Base-by-base conservation (phyloP, 2,329 filamentous ascomycete species). In the Calonectria ilicicola region DNA sequence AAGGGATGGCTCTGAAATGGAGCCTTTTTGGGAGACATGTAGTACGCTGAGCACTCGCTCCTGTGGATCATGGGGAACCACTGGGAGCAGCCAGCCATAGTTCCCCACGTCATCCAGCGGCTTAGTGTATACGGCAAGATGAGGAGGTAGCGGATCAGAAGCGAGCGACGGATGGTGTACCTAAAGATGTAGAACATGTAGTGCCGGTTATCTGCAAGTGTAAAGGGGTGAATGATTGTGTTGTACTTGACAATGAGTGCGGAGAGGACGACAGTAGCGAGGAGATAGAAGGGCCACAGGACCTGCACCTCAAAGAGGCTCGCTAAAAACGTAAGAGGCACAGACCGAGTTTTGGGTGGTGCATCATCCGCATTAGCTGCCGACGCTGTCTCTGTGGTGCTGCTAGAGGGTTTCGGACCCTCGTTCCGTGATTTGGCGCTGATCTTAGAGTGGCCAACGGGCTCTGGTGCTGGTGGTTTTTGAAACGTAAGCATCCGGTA, bases 101-200 rank as follows among this genome's bases (percentile, higher is more conserved):
- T 85, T 17, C 89, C 88, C 83, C 95, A 92, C 38, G 91, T 89
- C 15, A 93, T 84, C 90, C 92, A 96, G 9, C 89, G 92, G 78
- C 91, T 93, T 19, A 91, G 14, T 2, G 93, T 89, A 83, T 99
- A 98, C 1, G 93, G 85, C 0, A 92, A 87, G 0, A 93, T 89
- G 1, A 94, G 91, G 0, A 89, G 83, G 78, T 95, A 95, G 42
- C 92, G 92, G 65, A 95, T 84, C 21, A 86, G 84, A 1, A 87
- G 86, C 49, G 94, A 90, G 7, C 88, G 89, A 2, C 93, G 89
- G 44, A 98, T 92, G 7, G 93, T 92, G 79, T 95, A 91, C 1
- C 95, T 92, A 87, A 99, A 99, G 72, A 98, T 87, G 85, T 99
- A 99, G 84, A 99, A 99, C 82, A 98, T 93, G 86, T 98, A 99